Evolutionary conservation across 1,284 basidiomycete genomes (phyloP).

Genomic region (Cutaneotrichosporon arboriforme): DNA sequence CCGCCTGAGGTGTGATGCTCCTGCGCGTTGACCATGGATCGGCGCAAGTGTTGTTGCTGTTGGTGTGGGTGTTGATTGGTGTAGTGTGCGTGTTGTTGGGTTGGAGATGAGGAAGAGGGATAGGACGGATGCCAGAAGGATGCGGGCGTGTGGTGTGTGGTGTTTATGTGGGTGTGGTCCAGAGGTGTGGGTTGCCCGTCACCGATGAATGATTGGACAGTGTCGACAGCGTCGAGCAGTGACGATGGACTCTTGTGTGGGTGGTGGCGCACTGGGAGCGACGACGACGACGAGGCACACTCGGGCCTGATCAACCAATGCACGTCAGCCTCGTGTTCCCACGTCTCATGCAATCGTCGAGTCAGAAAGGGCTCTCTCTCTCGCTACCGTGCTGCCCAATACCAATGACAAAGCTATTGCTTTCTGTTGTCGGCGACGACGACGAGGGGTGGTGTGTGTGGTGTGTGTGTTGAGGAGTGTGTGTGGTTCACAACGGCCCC

Average conservation of each 20-base stretch:
- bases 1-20: background rate
- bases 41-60: background rate
- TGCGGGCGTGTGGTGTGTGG: slow-evolving; percentile 3
- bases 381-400: no score
- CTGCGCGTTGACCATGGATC: background rate
- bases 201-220: background rate
- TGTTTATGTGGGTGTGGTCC: background rate
- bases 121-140: slow-evolving; percentile 1
- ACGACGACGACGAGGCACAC: background rate
- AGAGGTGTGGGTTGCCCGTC: background rate
- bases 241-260: background rate
- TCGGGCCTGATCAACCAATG: background rate
- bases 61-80: background rate
- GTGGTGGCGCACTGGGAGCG: background rate
- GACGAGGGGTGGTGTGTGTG: background rate
- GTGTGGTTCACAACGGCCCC: no score
- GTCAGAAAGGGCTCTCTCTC: no score
- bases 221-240: no score
- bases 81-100: background rate
- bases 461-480: background rate
- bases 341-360: background rate
- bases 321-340: background rate
- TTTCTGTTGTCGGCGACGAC: background rate
- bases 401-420: no score
- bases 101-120: background rate